Evolutionary conservation across 2,329 filamentous ascomycete species (phyloP).

Genomic region (Curvularia spicifera): DNA sequence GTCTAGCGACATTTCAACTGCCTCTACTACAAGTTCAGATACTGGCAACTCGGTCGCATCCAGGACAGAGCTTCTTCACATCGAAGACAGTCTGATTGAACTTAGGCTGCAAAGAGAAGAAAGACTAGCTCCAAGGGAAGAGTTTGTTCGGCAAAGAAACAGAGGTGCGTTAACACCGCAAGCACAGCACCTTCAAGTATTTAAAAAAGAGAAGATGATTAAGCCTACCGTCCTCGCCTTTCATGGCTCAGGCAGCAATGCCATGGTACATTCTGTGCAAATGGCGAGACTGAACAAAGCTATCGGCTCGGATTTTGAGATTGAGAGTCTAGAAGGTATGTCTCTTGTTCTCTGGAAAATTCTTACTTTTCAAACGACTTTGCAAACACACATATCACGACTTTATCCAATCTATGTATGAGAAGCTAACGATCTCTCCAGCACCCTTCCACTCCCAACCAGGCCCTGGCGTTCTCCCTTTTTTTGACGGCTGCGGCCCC

Average conservation of each 20-base stretch:
- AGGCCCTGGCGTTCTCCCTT: constrained; percentile 47
- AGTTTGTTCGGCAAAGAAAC: neutral
- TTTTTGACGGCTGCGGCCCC: constrained; percentile 49
- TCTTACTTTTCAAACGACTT: neutral
- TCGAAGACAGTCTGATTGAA: neutral
- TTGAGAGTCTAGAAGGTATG: constrained; percentile 37
- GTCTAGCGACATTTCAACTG: neutral
- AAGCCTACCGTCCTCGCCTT: constrained; percentile 47
- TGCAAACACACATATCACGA: neutral
- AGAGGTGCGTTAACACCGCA: neutral
- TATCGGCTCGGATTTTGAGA: constrained; percentile 33
- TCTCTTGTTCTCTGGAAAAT: neutral
- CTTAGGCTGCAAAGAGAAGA: neutral
- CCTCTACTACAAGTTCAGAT: neutral
- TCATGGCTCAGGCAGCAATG: constrained; percentile 47
- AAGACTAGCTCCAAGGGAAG: neutral
- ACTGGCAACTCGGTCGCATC: neutral
- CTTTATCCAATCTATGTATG: neutral
- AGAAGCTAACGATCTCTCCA: constrained; percentile 16
- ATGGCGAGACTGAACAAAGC: constrained; percentile 38
- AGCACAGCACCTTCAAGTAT: neutral
- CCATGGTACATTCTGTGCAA: constrained; percentile 43
- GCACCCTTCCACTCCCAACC: constrained; percentile 43
- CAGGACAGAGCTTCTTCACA: neutral
- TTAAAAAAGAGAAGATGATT: neutral